phyloP scores from a whole-genome alignment of 2,329 filamentous ascomycete genomes.

The Verticillium dahliae region DNA sequence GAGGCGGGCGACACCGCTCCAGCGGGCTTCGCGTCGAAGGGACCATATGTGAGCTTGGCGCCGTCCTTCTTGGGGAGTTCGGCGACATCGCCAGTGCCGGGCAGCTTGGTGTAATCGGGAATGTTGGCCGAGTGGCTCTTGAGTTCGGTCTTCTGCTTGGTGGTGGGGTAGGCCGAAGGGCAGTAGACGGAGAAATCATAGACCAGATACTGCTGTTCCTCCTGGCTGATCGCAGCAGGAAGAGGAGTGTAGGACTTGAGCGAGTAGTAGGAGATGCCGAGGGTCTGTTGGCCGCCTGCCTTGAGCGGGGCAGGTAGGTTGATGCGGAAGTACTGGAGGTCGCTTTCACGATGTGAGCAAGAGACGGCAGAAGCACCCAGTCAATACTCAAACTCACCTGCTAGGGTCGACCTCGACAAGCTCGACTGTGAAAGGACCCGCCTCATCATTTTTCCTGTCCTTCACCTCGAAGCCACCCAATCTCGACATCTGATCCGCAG shows the following conservation, averaged over 20 bases:
- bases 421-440: constrained; percentile 63
- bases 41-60: constrained; percentile 80
- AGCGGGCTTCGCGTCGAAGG: constrained; percentile 76
- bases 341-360: constrained; percentile 34
- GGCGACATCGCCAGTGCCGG: constrained; percentile 51
- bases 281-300: constrained; percentile 71
- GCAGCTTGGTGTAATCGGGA: constrained; percentile 77
- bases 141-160: constrained; percentile 95
- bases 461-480: constrained; percentile 85
- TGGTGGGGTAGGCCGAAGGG: constrained; percentile 74
- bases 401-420: constrained; percentile 57
- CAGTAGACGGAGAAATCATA: constrained; percentile 83
- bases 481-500: constrained; percentile 64
- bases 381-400: constrained; percentile 35
- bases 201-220: constrained; percentile 77
- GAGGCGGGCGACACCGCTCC: constrained; percentile 65
- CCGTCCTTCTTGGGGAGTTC: constrained; percentile 74
- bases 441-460: constrained; percentile 75
- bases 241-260: constrained; percentile 75
- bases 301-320: constrained; percentile 69
- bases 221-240: constrained; percentile 75
- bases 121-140: constrained; percentile 75
- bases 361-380: constrained; percentile 5
- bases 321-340: constrained; percentile 78
- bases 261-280: constrained; percentile 79